phyloP scores from a whole-genome alignment of 768 basidiomycete genomes.

The Naganishia randhawae region DNA sequence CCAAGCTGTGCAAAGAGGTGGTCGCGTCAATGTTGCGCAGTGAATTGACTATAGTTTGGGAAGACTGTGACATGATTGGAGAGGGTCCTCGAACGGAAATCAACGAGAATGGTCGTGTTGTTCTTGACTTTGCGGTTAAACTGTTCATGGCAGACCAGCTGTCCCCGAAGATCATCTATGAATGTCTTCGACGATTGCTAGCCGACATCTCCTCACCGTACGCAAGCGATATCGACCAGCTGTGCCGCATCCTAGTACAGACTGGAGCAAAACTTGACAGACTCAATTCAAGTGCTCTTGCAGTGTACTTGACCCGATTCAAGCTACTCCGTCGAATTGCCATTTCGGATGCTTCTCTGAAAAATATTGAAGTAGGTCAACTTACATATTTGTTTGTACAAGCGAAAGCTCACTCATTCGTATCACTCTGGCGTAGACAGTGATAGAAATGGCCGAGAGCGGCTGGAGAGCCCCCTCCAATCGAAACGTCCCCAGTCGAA shows the following conservation, averaged over 20 bases:
- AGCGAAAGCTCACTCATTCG: not conserved
- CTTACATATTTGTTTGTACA: not conserved
- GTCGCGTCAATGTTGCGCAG: not conserved
- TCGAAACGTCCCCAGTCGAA: no score
- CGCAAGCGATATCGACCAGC: conserved; percentile 93
- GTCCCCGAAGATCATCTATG: conserved; percentile 95
- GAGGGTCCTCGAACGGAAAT: not conserved
- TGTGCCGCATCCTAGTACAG: conserved; percentile 85
- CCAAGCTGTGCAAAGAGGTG: not conserved
- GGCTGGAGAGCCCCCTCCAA: no score
- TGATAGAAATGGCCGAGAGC: no score
- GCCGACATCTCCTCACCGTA: conserved; percentile 90
- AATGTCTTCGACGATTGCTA: conserved; percentile 91
- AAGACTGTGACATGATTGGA: not conserved
- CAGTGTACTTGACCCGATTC: not conserved
- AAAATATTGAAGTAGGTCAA: not conserved
- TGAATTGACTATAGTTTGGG: not conserved
- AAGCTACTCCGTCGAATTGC: not conserved
- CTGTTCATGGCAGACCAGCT: conserved; percentile 54
- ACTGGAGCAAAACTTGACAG: conserved; percentile 80
- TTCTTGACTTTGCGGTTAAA: not conserved
- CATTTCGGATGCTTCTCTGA: not conserved
- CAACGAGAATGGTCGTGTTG: not conserved
- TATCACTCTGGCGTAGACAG: no score
- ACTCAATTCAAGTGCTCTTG: not conserved